Conservation (phyloP, 1,139 yeast genomes). For the Petasospora fabianii region DNA sequence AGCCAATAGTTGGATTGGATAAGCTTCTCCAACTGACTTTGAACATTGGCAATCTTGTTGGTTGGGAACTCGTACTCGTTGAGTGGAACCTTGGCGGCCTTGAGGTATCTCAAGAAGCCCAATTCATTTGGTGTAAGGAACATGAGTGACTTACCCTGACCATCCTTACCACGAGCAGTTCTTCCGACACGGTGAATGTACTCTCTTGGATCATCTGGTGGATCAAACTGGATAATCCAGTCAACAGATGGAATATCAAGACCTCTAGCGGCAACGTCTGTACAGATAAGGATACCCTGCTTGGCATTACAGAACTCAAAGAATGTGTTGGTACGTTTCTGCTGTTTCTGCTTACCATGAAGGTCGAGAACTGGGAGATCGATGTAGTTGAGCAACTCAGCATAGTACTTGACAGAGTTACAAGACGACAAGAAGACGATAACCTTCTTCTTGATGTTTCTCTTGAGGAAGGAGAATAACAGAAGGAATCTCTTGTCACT, state of each 20-base stretch:
- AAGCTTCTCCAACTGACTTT: slow-evolving; percentile 85
- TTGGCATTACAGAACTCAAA: slow-evolving; percentile 97
- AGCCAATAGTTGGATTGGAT: slow-evolving; percentile 91
- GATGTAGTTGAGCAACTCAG: slow-evolving; percentile 90
- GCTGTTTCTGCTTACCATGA: slow-evolving; percentile 98
- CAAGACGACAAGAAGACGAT: slow-evolving; percentile 95
- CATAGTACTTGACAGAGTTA: slow-evolving; percentile 94
- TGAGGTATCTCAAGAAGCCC: slow-evolving; percentile 89
- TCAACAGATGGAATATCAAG: slow-evolving; percentile 96
- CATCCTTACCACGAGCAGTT: slow-evolving; percentile 94
- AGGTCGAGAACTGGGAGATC: slow-evolving; percentile 93
- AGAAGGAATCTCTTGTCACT: slow-evolving; percentile 90
- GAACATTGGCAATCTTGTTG: slow-evolving; percentile 92
- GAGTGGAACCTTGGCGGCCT: slow-evolving; percentile 94
- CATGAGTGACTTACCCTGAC: slow-evolving; percentile 93
- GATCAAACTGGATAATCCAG: slow-evolving; percentile 86
- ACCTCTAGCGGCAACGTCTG: slow-evolving; percentile 99
- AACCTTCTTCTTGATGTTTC: slow-evolving; percentile 84
- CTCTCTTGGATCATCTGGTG: slow-evolving; percentile 90
- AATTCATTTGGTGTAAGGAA: slow-evolving; percentile 90
- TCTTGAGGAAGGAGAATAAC: slow-evolving; percentile 86
- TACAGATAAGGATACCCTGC: slow-evolving; percentile 86
- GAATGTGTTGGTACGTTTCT: slow-evolving; percentile 94
- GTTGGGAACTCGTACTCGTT: slow-evolving; percentile 96
- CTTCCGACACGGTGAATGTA: slow-evolving; percentile 98